Conservation (phyloP, 2,329 filamentous ascomycete genomes). For the Epichloe brachyelytri region DNA sequence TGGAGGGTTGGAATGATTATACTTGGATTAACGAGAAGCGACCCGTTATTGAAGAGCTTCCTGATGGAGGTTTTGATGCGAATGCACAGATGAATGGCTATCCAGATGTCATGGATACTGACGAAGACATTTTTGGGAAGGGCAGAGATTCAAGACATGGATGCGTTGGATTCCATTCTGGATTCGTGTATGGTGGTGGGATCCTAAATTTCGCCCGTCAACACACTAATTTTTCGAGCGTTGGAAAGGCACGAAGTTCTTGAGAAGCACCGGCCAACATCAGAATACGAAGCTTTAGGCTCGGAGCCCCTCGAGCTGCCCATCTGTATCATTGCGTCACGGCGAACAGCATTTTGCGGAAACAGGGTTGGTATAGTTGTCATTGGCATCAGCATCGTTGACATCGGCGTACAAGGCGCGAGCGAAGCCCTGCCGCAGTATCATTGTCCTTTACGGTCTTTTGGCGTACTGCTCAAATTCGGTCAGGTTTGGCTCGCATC, state of each 20-base stretch:
- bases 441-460: neutral
- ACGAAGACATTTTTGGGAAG: conserved; percentile 50
- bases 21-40: conserved; percentile 33
- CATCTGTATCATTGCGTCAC: neutral
- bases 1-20: conserved; percentile 53
- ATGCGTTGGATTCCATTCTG: conserved; percentile 41
- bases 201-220: conserved; percentile 13
- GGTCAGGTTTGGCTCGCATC: neutral
- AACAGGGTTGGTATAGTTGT: neutral
- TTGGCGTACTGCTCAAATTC: neutral
- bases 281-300: neutral
- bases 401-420: conserved; percentile 1
- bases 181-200: conserved; percentile 41
- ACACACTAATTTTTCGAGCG: neutral
- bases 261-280: neutral
- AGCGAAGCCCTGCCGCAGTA: neutral
- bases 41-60: conserved; percentile 17
- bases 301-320: neutral
- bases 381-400: conserved; percentile 3
- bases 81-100: conserved; percentile 34
- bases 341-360: neutral
- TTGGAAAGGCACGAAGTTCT: neutral
- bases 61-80: conserved; percentile 7
- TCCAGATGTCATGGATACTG: conserved; percentile 46
- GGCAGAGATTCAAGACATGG: conserved; percentile 36